Percentiles rank a stretch among this genome's conserved stretches.
phyloP scores from a whole-genome alignment of 371 early-diverging fungal genomes.

The Rhizomucor pusillus region DNA sequence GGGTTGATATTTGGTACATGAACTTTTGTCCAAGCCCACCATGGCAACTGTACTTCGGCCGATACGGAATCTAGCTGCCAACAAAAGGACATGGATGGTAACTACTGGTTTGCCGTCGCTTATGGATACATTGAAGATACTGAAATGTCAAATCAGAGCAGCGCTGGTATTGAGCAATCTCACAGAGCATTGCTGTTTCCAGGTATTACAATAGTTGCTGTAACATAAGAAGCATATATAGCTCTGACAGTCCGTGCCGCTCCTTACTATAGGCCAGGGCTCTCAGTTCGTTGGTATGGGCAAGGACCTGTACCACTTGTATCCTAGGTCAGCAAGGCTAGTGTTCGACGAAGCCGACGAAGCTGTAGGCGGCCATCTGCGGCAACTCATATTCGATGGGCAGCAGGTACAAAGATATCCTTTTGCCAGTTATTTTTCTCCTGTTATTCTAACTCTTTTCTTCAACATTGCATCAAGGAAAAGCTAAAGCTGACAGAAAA shows the following conservation, averaged over 20 bases:
- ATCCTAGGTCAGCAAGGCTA: conserved; percentile 64
- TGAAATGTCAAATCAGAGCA: conserved; percentile 26
- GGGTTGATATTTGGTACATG: too few relatives aligned
- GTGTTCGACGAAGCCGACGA: conserved; percentile 92
- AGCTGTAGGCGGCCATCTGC: conserved; percentile 66
- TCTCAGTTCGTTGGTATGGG: conserved; percentile 94
- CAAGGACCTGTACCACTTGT: conserved; percentile 80
- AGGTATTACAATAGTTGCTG: conserved; percentile 18
- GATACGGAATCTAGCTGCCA: too few relatives aligned
- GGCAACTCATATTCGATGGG: conserved; percentile 84
- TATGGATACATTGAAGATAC: background rate
- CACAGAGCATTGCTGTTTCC: conserved; percentile 55
- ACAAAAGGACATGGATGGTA: conserved; percentile 17
- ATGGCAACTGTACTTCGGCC: background rate
- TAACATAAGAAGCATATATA: background rate
- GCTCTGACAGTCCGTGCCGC: background rate
- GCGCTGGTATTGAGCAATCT: conserved; percentile 51
- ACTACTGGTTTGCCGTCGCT: background rate
- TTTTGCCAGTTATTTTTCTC: background rate
- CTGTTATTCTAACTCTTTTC: background rate
- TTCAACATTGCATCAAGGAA: conserved; percentile 26
- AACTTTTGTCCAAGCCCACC: too few relatives aligned
- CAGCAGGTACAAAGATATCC: conserved; percentile 49
- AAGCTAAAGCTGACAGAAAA: conserved; percentile 81
- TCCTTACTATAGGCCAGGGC: conserved; percentile 68